Base-by-base conservation (phyloP, 768 basidiomycete genomes). In the Coprinellus micaceus region DNA sequence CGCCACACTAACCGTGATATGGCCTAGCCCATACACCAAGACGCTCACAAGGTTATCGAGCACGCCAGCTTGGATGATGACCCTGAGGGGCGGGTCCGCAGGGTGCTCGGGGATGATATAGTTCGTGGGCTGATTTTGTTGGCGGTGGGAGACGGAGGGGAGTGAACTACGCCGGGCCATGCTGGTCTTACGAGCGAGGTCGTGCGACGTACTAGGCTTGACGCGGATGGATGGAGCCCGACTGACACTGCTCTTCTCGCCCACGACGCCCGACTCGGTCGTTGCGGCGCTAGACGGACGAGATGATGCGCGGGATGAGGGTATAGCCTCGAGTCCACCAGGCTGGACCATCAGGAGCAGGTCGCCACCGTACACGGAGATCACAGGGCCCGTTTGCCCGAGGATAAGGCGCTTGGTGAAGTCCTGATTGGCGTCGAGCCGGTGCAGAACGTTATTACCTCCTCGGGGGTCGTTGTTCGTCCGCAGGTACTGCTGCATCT, bases 211-310 rank as follows among this genome's bases (percentile, higher is more conserved):
- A 26, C 82, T 80, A 0, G 90, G 83, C 59, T 85, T 89, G 46
- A 91, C 88, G 19, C 91, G 84, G 52, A 92, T 89, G 3, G 88
- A 90, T 1, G 90, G 88, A 9, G 80, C 77, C 11, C 90, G 80
- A 15, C 74, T 71, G 11, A 87, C 63, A 3, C 74, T 49, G 62
- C 77, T 82, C 5, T 4, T 46, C 13, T 81, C 79, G 29, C 57
- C 47, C 19, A 66, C 64, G 40, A 58, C 52, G 19, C 64, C 63
- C 21, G 73, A 64, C 36, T 67, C 9, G 24, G 60, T 62, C 44
- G 77, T 69, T 44, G 82, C 73, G 2, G 85, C 82, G 62, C 89
- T 88, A 0, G 86, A 79, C 1, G 89, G 88, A n/a, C 87, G 74
- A 4, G 90, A 91, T 4, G 83, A 78, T 1, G 82, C 71, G 13